Evolutionary conservation across 768 basidiomycete species (phyloP).

Genomic region (Rhizopogon rudus): DNA sequence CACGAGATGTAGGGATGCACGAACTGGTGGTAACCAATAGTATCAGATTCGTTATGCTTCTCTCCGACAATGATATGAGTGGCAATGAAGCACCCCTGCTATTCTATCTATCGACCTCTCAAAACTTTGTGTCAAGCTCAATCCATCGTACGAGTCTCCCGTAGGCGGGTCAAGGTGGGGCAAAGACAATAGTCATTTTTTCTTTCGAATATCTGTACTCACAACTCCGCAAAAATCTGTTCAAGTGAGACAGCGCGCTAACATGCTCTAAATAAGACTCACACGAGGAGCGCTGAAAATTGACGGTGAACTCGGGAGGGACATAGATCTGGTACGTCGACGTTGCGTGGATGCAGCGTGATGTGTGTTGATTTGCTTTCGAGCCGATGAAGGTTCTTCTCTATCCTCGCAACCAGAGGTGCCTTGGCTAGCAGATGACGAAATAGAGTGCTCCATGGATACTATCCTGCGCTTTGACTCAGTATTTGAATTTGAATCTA

Average conservation of each 20-base stretch:
- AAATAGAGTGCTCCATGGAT: not conserved
- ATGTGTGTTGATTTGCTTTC: not conserved
- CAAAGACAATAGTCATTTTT: not conserved
- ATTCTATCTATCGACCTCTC: too few species aligned
- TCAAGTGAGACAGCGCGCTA: not conserved
- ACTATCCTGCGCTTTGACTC: not conserved
- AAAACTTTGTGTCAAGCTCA: too few species aligned
- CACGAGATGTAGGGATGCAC: too few species aligned
- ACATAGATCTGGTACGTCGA: constrained; percentile 24
- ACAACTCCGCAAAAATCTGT: constrained; percentile 10
- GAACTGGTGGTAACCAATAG: too few species aligned
- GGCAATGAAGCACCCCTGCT: too few species aligned
- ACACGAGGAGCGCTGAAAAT: constrained; percentile 3
- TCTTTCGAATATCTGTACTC: not conserved
- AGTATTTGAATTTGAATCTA: not conserved
- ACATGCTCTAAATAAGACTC: not conserved
- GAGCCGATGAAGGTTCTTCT: not conserved
- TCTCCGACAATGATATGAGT: too few species aligned
- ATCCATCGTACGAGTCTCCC: not conserved
- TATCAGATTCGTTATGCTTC: too few species aligned
- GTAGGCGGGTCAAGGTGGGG: not conserved
- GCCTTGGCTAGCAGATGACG: not conserved
- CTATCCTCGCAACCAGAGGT: too few species aligned
- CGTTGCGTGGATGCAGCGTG: constrained; percentile 8
- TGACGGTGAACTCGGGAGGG: constrained; percentile 16